A percentile compares a stretch with the other conserved stretches of the same genome.
These are phyloP conservation scores for Tillandsia leiboldiana DNA, from an alignment of 176 grass and related monocot genomes.

Conservation along the genomic window DNA sequence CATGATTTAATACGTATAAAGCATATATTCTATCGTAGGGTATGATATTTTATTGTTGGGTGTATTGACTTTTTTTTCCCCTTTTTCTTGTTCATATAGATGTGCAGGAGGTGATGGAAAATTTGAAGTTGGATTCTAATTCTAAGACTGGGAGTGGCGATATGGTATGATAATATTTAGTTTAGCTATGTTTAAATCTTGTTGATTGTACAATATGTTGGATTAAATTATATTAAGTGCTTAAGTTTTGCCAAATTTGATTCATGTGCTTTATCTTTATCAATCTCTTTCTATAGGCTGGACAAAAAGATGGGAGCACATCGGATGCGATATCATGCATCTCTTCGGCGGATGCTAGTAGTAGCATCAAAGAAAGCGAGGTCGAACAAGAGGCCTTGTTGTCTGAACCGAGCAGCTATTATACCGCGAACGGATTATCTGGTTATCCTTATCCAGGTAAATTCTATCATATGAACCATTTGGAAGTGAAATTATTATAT, in stretches of 20 bases:
- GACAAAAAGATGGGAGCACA: conserved; percentile 7
- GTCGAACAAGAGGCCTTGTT: conserved; percentile 4
- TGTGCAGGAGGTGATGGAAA: neutral
- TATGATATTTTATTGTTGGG: neutral
- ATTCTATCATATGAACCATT: neutral
- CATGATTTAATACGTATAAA: neutral
- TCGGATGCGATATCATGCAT: conserved; percentile 9
- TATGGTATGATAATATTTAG: conserved; percentile 4
- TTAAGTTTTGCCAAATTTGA: conserved; percentile 7
- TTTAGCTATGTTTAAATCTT: neutral
- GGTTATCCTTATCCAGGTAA: conserved; percentile 4
- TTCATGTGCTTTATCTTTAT: neutral
- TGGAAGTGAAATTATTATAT: neutral
- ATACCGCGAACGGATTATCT: conserved; percentile 1
- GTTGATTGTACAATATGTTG: neutral
- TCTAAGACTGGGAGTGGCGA: neutral
- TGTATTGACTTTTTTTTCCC: neutral
- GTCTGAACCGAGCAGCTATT: neutral
- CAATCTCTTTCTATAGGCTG: neutral
- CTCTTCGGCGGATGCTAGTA: conserved; percentile 1
- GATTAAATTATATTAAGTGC: neutral
- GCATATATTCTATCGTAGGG: neutral
- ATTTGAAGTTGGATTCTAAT: neutral
- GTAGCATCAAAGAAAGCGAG: conserved; percentile 3
- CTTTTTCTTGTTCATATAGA: neutral